Evolutionary conservation across 2,329 filamentous ascomycete species (phyloP).

Genomic region (Dissoconium aciculare): DNA sequence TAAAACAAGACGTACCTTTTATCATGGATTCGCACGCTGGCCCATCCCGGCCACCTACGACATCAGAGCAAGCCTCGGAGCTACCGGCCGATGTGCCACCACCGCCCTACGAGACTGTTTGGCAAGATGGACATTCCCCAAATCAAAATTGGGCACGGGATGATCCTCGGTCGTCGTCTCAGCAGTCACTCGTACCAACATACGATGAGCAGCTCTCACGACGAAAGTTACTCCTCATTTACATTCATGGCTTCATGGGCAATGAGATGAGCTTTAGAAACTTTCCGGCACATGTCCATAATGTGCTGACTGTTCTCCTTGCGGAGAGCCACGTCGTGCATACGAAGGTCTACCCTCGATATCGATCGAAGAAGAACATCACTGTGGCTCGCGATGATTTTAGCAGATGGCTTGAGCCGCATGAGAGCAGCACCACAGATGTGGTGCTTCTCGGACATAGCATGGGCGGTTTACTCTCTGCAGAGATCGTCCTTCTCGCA

Average conservation of each 20-base stretch:
- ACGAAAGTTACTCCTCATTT: constrained; percentile 56
- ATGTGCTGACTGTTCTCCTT: constrained; percentile 51
- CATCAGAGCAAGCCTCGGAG: too few species aligned
- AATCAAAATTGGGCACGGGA: not conserved
- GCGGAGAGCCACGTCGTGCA: constrained; percentile 64
- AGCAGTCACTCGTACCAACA: constrained; percentile 30
- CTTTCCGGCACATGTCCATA: constrained; percentile 78
- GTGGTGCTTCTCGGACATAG: constrained; percentile 74
- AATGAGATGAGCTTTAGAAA: constrained; percentile 74
- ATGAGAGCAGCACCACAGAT: constrained; percentile 60
- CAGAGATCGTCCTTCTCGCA: constrained; percentile 56
- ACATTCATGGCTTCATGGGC: constrained; percentile 83
- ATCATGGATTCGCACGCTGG: too few species aligned
- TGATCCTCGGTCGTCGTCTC: constrained; percentile 33
- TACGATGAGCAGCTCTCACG: constrained; percentile 22
- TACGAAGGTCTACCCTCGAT: constrained; percentile 71
- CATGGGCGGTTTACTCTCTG: constrained; percentile 72
- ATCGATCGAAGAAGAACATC: constrained; percentile 59
- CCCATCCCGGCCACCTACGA: too few species aligned
- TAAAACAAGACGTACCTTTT: too few species aligned
- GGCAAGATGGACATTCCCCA: not conserved
- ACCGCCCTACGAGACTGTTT: not conserved
- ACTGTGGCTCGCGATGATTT: constrained; percentile 67
- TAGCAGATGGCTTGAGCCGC: constrained; percentile 64
- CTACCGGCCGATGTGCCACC: not conserved